Percentiles rank a stretch among this genome's conserved stretches.
These are phyloP conservation scores for Adiantum capillusveneris DNA, from an alignment of 75 land plant species.

Conservation along the genomic window DNA sequence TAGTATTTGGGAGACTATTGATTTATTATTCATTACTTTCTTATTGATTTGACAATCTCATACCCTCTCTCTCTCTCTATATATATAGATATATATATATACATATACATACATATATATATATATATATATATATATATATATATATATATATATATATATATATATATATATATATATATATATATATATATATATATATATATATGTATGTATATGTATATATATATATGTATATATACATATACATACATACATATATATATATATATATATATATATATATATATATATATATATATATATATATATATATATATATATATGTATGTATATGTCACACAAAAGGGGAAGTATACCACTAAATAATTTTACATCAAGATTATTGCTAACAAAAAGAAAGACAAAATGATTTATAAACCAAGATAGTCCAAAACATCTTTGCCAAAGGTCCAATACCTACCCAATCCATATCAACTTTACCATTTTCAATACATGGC, in stretches of 20 bases:
- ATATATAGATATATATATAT: constrained; percentile 5
- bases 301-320: constrained; percentile 6
- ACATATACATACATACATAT: not conserved
- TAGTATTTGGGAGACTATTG: too few relatives aligned
- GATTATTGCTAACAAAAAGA: too few relatives aligned
- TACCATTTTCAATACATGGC: too few relatives aligned
- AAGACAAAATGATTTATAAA: too few relatives aligned
- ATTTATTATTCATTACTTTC: too few relatives aligned
- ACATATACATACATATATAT: constrained; percentile 4
- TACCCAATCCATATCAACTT: too few relatives aligned
- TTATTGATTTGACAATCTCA: too few relatives aligned
- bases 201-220: not conserved
- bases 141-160: constrained; percentile 6
- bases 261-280: constrained; percentile 3
- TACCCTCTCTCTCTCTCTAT: too few relatives aligned
- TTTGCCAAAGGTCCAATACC: too few relatives aligned
- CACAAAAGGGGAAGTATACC: too few relatives aligned
- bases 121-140: constrained; percentile 6
- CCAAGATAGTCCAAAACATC: too few relatives aligned
- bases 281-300: constrained; percentile 7
- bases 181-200: constrained; percentile 2
- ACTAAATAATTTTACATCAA: too few relatives aligned
- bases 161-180: constrained; percentile 4
- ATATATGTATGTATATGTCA: not conserved
- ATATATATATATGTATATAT: not conserved